Base-by-base conservation (phyloP, 164 flowering plant species). In the Echeveria elegans region DNA sequence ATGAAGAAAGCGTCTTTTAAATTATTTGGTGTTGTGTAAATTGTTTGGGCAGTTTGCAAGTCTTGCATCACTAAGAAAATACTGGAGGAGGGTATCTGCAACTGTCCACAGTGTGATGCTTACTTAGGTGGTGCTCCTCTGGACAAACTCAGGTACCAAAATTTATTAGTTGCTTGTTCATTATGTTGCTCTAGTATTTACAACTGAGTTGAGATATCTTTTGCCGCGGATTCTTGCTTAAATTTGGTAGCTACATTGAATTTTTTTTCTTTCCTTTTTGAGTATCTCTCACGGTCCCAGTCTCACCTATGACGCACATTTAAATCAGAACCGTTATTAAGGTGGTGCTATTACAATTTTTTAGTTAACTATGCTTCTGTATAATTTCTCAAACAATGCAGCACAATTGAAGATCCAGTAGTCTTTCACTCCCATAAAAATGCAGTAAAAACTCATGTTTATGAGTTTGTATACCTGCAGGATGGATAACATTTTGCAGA, bases 51-150 rank as follows among this genome's bases (percentile, higher is more conserved):
- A 53, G 30, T 53, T 24, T 53, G 59, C 59, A 53, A 53, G 59
- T 53, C 59, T 4, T 53, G 59, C 30, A 53, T 53, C 15, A 53
- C 30, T 23, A 53, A 53, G 30, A 53, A 53, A 53, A 53, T 53
- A 53, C 29, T 53, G 0, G 59, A 53, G 59, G 59, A 53, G 24
- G 59, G 24, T 12, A 26, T 53, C 59, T 8, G 30, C 59, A 53
- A 53, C 59, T 53, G 59, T 24, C 59, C 59, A 2, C 59, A 53
- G 8, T 53, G 59, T 12, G 30, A 53, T 23, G 24, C 59, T 53
- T 53, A 53, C 24, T 26, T 53, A 53, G 59, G 59, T 6, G 59
- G 59, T 24, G 59, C 24, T 53, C 59, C 59, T 53, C 31, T 53
- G 59, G 59, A 53, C 2, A 53, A 53, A 53, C 31, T 53, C 28